phyloP scores from a whole-genome alignment of 495 filamentous ascomycete genomes.

The Melanomma pulvis-pyrius region DNA sequence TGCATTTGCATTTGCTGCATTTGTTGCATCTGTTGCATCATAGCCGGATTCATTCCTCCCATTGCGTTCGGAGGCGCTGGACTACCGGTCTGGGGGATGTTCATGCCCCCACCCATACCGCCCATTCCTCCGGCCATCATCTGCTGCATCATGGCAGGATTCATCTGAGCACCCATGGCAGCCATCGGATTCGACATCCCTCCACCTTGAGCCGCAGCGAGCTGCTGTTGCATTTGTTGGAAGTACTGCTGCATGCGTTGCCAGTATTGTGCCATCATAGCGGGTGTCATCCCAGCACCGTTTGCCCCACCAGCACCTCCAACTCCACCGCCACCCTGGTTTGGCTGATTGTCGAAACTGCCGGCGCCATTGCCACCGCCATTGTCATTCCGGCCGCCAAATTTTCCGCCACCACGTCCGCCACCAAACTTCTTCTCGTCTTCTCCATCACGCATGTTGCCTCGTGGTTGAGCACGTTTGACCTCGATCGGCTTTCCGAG shows the following conservation, averaged over 20 bases:
- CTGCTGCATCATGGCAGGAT: conserved; percentile 79
- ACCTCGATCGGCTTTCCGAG: conserved; percentile 96
- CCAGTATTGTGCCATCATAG: conserved; percentile 98
- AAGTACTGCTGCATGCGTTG: conserved; percentile 98
- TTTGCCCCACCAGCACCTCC: conserved; percentile 28
- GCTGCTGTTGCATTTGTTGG: conserved; percentile 84
- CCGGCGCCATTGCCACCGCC: conserved; percentile 46
- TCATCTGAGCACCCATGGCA: conserved; percentile 58
- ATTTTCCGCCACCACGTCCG: conserved; percentile 59
- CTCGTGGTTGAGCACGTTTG: conserved; percentile 94
- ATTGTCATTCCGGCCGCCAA: conserved; percentile 40
- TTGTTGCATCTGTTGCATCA: conserved; percentile 82
- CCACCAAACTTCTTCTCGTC: conserved; percentile 56
- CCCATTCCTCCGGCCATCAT: conserved; percentile 46
- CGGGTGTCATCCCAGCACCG: conserved; percentile 78
- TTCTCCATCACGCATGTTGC: conserved; percentile 90
- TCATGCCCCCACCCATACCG: conserved; percentile 14
- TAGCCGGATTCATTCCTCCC: conserved; percentile 61
- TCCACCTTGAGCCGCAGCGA: conserved; percentile 54
- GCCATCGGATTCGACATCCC: conserved; percentile 48
- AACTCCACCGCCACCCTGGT: conserved; percentile 24
- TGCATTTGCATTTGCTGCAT: conserved; percentile 44
- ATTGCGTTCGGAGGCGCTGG: conserved; percentile 48
- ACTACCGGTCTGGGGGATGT: conserved; percentile 42
- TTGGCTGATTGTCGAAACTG: conserved; percentile 46